phyloP scores from a whole-genome alignment of 352 stramenopile genomes.

The Globisporangium ultimum region DNA sequence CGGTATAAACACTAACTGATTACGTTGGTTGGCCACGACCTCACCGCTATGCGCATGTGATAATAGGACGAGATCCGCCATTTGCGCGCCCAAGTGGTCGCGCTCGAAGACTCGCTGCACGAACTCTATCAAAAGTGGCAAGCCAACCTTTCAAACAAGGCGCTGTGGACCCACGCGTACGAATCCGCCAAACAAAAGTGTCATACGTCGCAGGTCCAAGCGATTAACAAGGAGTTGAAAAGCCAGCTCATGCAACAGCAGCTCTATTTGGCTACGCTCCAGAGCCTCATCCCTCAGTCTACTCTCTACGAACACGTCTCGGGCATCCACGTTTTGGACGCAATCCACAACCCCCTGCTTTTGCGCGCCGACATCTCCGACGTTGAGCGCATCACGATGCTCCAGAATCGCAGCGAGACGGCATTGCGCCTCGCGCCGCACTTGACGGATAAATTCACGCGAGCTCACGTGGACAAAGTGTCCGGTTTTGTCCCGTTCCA shows the following conservation, averaged over 20 bases:
- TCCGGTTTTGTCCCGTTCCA: conserved; percentile 37
- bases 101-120: no score
- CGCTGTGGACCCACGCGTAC: neutral
- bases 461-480: conserved; percentile 20
- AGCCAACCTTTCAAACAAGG: neutral
- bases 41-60: no score
- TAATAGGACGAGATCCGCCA: conserved; percentile 11
- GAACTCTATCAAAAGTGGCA: no score
- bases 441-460: conserved; percentile 35
- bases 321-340: conserved; percentile 3
- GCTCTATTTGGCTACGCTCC: conserved; percentile 13
- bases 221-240: conserved; percentile 1
- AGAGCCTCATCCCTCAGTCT: conserved; percentile 8
- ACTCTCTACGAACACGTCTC: conserved; percentile 1
- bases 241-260: conserved; percentile 6
- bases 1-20: no score
- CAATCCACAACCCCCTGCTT: conserved; percentile 8
- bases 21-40: no score
- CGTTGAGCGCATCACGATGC: conserved; percentile 21
- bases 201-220: conserved; percentile 5
- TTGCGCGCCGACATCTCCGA: conserved; percentile 5
- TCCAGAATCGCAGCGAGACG: conserved; percentile 29
- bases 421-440: conserved; percentile 27
- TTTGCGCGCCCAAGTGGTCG: neutral
- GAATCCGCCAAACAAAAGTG: conserved; percentile 10